Evolutionary conservation across 139 green algal species (phyloP), one percentile per base, ranked within the genome.

Genomic region (Chlamydomonas schloesseri): DNA sequence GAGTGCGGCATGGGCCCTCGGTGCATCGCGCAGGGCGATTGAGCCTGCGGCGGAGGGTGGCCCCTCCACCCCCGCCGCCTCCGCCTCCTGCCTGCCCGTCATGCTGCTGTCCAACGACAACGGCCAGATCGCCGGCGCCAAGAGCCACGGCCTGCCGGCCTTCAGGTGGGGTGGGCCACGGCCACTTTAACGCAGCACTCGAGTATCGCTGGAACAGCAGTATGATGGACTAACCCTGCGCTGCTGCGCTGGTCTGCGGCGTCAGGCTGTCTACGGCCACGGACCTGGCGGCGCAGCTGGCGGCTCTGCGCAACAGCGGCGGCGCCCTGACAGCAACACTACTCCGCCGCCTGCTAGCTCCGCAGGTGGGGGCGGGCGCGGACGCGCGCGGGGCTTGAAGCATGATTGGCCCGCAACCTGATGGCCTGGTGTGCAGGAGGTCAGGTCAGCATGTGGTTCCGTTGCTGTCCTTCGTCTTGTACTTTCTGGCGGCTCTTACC

Each of bases 61-160:
- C n/a, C n/a, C n/a, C n/a, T n/a, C 42, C 42, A 8, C 20, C 33
- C 34, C 34, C 9, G 23, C 71, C 65, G 33, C 67, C 62, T 20
- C 67, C 57, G 69, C 47, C 37, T 53, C n/a, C 68, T 83, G 73
- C 11, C 86, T 97, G 83, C 93, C 95, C 0, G 94, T 97, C 21
- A 70, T 97, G 50, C 89, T 97, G 77, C 90, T 97, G 23, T 94
- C 93, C 17, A 95, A 94, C 82, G 94, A 97, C 90, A 96, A 96
- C 60, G 93, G 82, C 5, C 94, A 97, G 88, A 83, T 96, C 65
- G 74, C 89, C n/a, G 86, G 91, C 57, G 94, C 94, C 0, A 92
- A 88, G 71, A 83, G 84, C 42, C 94, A 97, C 83, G 94, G 94
- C 28, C 91, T 97, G 84, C 94, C 94, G 13, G 93, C 91, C 0